Conservation (phyloP, 108 stramenopile species). For the Skeletonema costatum region DNA sequence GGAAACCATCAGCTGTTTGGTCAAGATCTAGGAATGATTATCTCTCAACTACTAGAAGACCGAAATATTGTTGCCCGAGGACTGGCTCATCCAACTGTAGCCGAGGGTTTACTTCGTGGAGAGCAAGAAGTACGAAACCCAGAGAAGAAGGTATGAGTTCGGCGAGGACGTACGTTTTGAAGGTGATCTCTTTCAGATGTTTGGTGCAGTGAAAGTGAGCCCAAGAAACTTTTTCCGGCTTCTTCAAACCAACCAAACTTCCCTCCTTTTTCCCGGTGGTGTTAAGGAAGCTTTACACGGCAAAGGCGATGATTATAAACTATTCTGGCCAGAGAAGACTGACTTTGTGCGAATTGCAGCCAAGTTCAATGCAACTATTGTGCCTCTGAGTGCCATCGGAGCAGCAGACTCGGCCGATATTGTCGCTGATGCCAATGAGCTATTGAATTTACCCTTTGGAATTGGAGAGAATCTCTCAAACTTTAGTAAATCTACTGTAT, state of each 20-base stretch:
- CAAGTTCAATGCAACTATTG: constrained; percentile 90
- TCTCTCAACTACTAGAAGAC: constrained; percentile 71
- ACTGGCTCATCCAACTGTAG: constrained; percentile 82
- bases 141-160: constrained; percentile 38
- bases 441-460: constrained; percentile 71
- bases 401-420: constrained; percentile 80
- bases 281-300: constrained; percentile 87
- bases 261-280: constrained; percentile 93
- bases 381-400: constrained; percentile 90
- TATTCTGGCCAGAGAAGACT: constrained; percentile 92
- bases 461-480: constrained; percentile 66
- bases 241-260: constrained; percentile 81
- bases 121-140: constrained; percentile 29
- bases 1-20: constrained; percentile 89
- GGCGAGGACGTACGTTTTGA: constrained; percentile 53
- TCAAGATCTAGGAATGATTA: constrained; percentile 72
- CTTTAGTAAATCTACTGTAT: constrained; percentile 41
- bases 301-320: constrained; percentile 80
- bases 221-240: constrained; percentile 91
- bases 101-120: constrained; percentile 35
- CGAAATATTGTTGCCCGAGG: constrained; percentile 67
- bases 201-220: constrained; percentile 92
- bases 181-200: constrained; percentile 63
- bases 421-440: constrained; percentile 66
- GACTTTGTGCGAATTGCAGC: constrained; percentile 95